These are phyloP conservation scores for Rhizophagus prolifer DNA, from an alignment of 192 early-diverging fungal species.

Conservation along the genomic window DNA sequence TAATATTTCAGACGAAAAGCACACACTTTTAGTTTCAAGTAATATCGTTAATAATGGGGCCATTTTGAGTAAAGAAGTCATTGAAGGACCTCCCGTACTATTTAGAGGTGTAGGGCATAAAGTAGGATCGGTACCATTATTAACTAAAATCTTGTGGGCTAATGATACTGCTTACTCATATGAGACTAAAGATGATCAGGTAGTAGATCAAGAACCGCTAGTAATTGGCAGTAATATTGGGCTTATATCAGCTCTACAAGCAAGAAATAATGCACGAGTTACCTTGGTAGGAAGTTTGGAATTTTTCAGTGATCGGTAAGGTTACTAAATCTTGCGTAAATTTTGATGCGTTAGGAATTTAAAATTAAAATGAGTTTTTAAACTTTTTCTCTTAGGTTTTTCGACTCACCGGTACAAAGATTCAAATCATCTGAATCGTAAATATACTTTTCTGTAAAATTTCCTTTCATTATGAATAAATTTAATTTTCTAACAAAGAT, in stretches of 20 bases:
- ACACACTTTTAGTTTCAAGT: slow-evolving; percentile 51
- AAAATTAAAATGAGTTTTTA: background rate
- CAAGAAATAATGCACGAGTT: slow-evolving; percentile 85
- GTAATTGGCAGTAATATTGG: slow-evolving; percentile 63
- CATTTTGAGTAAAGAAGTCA: slow-evolving; percentile 43
- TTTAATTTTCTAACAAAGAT: background rate
- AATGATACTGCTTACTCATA: slow-evolving; percentile 68
- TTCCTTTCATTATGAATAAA: background rate
- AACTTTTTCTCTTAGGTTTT: slow-evolving; percentile 6
- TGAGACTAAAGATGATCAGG: slow-evolving; percentile 45
- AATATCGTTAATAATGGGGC: slow-evolving; percentile 41
- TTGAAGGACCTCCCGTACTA: slow-evolving; percentile 52
- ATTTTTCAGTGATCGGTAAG: slow-evolving; percentile 77
- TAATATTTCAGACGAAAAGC: slow-evolving; percentile 45
- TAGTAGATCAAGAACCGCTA: slow-evolving; percentile 35
- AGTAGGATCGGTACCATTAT: slow-evolving; percentile 63
- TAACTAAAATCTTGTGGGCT: slow-evolving; percentile 53
- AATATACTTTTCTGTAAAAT: slow-evolving; percentile 15
- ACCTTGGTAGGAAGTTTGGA: slow-evolving; percentile 79
- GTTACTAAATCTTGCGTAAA: slow-evolving; percentile 28
- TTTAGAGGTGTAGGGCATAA: slow-evolving; percentile 81
- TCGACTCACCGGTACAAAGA: slow-evolving; percentile 22
- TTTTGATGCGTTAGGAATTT: slow-evolving; percentile 17
- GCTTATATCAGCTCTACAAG: slow-evolving; percentile 84
- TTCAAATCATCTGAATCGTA: slow-evolving; percentile 13